phyloP scores from a whole-genome alignment of 2,329 filamentous ascomycete genomes.

The Sarocladium strictum region DNA sequence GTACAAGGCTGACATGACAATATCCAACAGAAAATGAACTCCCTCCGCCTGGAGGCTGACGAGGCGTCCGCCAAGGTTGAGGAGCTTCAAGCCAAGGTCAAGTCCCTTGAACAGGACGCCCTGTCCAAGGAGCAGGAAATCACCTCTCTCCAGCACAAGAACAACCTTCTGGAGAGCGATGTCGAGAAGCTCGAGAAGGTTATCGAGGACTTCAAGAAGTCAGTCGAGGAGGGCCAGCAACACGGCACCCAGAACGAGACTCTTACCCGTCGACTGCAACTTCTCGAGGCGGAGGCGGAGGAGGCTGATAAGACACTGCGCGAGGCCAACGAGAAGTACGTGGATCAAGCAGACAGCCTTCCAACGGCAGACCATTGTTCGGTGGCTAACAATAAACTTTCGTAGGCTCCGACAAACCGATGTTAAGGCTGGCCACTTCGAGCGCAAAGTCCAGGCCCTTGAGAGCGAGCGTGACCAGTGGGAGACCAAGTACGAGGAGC shows the following conservation, averaged over 20 bases:
- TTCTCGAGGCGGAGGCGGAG: conserved; percentile 97
- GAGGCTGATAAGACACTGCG: conserved; percentile 92
- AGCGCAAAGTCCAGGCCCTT: conserved; percentile 97
- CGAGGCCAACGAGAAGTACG: conserved; percentile 98
- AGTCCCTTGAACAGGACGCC: conserved; percentile 89
- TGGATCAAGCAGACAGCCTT: conserved; percentile 16
- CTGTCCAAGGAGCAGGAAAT: conserved; percentile 97
- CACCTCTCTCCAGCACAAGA: conserved; percentile 92
- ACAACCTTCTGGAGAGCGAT: conserved; percentile 80
- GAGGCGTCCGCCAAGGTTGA: conserved; percentile 75
- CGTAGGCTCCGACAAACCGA: conserved; percentile 94
- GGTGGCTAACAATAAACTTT: conserved; percentile 5
- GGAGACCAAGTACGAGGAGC: conserved; percentile 98
- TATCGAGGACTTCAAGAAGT: conserved; percentile 82
- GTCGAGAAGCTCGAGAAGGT: conserved; percentile 85
- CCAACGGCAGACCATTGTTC: conserved; percentile 8
- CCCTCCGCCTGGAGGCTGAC: conserved; percentile 90
- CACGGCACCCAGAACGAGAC: conserved; percentile 86
- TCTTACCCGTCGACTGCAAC: conserved; percentile 84
- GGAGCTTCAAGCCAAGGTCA: conserved; percentile 82
- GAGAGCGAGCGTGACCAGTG: conserved; percentile 88
- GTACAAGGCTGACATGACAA: conserved; percentile 1
- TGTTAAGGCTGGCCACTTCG: conserved; percentile 97
- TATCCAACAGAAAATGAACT: conserved; percentile 74
- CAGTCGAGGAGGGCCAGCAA: conserved; percentile 76